Base-by-base conservation (phyloP, 169 alveolate genomes). In the Plasmodium vinckei region DNA sequence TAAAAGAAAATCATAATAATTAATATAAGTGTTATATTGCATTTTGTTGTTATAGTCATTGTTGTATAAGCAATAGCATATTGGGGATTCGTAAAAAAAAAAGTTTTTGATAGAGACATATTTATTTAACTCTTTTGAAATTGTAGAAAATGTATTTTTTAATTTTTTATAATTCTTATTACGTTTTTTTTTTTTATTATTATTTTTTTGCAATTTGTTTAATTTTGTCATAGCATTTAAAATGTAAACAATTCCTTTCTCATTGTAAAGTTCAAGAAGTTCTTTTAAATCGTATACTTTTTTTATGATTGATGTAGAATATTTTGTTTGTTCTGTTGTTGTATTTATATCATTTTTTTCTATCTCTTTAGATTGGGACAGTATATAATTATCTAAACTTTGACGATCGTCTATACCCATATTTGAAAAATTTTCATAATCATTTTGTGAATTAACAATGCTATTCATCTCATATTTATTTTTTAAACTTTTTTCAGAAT, bases 1-100 rank as follows among this genome's bases (percentile, higher is more conserved):
- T 57, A 86, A 47, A 44, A 86, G 73, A n/a, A 86, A 69, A 9
- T 70, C 86, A 86, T 86, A 86, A 9, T 86, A 69, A 69, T 86
- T 68, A 23, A 86, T 23, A 54, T 69, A 86, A 5, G 91, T 86
- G 39, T 70, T 86, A 64, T 86, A 86, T 47, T 86, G 91, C 17
- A 25, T 61, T 70, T 59, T 69, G 46, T 86, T 70, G n/a, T 70
- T 68, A 33, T 15, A 61, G 25, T 86, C 77, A 44, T 86, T 86
- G 5, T 63, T 72, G 65, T 69, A 86, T 19, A 86, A 87, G 17
- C 91, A 86, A 44, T 69, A 86, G 44, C 91, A 86, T 21, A 68
- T 59, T 12, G 91, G 91, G 7, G 73, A 39, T 27, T 68, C 67
- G 44, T 69, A 86, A 46, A 86, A 86, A 51, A 69, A 63, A 53